phyloP scores from a whole-genome alignment of 495 filamentous ascomycete species.

The Mytilinidion resinicola region DNA sequence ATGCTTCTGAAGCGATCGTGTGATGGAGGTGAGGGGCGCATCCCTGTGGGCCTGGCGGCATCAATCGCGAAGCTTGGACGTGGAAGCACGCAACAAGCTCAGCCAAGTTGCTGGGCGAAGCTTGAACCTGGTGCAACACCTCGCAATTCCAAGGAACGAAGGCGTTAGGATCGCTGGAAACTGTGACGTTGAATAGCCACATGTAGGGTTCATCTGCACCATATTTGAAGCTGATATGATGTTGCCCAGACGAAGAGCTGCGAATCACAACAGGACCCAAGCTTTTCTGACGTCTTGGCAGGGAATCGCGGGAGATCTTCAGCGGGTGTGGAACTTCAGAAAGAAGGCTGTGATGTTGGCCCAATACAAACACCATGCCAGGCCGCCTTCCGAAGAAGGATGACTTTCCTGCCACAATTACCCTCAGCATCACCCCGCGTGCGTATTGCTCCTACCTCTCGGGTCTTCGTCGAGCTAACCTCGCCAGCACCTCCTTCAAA shows the following conservation, averaged over 20 bases:
- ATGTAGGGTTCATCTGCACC: no score
- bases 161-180: no score
- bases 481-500: slow-evolving; percentile 33
- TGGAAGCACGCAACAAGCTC: no score
- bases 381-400: slow-evolving; percentile 34
- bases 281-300: neutral
- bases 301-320: neutral
- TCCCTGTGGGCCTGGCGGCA: no score
- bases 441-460: slow-evolving; percentile 3
- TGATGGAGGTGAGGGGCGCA: no score
- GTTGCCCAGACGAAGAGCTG: neutral
- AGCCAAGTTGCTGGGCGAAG: no score
- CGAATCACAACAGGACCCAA: neutral
- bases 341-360: neutral
- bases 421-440: slow-evolving; percentile 42
- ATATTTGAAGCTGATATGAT: no score
- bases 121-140: no score
- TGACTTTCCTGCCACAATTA: slow-evolving; percentile 49
- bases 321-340: neutral
- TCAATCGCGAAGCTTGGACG: no score
- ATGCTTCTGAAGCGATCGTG: no score
- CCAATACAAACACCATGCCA: slow-evolving; percentile 22
- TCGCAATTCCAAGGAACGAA: no score
- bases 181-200: no score
- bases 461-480: neutral